Percentiles rank a stretch among this genome's conserved stretches.
Conservation (phyloP, 1,284 basidiomycete genomes). For the Heliocybe sulcata region DNA sequence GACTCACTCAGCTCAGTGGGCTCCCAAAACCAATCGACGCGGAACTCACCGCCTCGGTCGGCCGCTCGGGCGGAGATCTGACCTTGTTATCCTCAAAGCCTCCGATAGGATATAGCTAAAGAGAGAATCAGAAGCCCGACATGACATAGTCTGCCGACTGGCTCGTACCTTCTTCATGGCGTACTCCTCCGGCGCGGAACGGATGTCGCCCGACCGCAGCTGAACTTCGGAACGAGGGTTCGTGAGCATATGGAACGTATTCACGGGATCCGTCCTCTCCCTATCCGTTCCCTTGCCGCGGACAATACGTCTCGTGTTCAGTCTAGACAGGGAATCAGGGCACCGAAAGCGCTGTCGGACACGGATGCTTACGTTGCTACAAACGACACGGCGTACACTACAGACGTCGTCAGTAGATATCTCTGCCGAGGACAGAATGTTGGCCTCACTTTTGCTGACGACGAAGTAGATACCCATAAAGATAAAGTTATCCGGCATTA, state of each 20-base stretch:
- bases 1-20: background rate
- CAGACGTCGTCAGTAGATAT: conserved; percentile 3
- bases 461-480: conserved; percentile 56
- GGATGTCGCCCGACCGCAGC: no score
- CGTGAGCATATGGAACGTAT: conserved; percentile 34
- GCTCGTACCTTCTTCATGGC: background rate
- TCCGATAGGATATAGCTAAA: background rate
- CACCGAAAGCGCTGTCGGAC: background rate
- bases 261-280: conserved; percentile 23
- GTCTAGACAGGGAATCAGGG: conserved; percentile 15
- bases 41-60: background rate
- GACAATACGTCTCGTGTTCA: conserved; percentile 35
- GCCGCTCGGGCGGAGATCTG: background rate
- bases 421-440: background rate
- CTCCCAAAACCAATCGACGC: background rate
- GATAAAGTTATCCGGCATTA: conserved; percentile 46
- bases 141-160: background rate
- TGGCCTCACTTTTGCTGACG: conserved; percentile 52
- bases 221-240: background rate
- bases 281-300: conserved; percentile 37
- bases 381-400: conserved; percentile 65
- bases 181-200: background rate
- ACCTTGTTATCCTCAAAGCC: background rate
- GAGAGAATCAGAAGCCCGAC: background rate
- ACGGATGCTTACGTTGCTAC: conserved; percentile 47